phyloP scores from a whole-genome alignment of 2,329 filamentous ascomycete species.

The Aureobasidium mangrovei region DNA sequence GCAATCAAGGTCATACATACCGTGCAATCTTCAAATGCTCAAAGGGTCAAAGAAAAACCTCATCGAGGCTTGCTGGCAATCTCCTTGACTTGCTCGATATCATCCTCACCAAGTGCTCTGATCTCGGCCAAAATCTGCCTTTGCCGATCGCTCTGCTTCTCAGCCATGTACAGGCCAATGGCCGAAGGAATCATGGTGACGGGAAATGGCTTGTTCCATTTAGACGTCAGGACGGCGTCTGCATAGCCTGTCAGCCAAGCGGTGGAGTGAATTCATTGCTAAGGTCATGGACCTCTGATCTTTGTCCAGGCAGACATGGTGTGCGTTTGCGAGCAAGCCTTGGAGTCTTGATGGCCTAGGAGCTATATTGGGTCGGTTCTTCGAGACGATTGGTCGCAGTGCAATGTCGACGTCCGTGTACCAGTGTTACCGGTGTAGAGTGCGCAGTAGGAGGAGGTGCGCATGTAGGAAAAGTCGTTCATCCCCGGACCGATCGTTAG shows the following conservation, averaged over 20 bases:
- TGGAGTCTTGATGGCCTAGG: neutral
- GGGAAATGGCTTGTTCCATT: conserved; percentile 27
- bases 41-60: neutral
- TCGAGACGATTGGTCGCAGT: neutral
- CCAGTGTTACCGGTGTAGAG: no score
- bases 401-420: no score
- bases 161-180: conserved; percentile 24
- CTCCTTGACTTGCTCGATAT: conserved; percentile 12
- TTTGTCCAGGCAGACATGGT: conserved; percentile 6
- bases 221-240: conserved; percentile 25
- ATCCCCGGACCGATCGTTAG: conserved; percentile 8
- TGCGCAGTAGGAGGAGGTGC: neutral
- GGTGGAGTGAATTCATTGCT: neutral
- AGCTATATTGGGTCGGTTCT: neutral
- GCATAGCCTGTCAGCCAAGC: neutral
- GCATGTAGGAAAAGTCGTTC: neutral
- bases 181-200: conserved; percentile 25
- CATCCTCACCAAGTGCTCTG: conserved; percentile 19
- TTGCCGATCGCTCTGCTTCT: conserved; percentile 25
- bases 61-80: conserved; percentile 13
- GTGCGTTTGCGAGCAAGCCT: neutral
- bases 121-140: conserved; percentile 23
- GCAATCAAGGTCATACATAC: neutral
- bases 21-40: neutral
- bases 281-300: conserved; percentile 1